Percentiles rank a stretch among this genome's conserved stretches.
Conservation (phyloP, 768 basidiomycete species). For the Cubamyces sp. region DNA sequence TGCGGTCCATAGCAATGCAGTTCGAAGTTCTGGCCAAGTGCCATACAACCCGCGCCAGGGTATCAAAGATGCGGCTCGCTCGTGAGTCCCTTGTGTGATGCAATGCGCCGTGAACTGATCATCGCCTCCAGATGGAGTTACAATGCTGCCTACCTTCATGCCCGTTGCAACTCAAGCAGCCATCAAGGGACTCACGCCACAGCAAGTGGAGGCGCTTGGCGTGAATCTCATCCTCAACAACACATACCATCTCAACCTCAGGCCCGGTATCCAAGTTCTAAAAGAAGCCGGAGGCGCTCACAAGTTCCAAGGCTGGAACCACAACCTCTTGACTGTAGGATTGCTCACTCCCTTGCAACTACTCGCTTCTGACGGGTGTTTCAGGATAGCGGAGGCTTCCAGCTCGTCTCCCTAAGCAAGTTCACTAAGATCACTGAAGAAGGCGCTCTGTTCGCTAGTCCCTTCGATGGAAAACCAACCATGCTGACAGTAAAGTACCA, state of each 20-base stretch:
- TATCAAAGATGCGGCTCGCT: constrained; percentile 81
- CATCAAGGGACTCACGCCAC: constrained; percentile 87
- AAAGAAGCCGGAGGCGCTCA: constrained; percentile 85
- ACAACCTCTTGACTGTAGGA: constrained; percentile 78
- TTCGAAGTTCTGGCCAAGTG: constrained; percentile 86
- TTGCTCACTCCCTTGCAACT: background rate
- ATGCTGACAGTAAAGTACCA: constrained; percentile 72
- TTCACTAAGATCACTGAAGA: constrained; percentile 88
- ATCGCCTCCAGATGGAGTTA: constrained; percentile 64
- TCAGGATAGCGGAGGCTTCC: constrained; percentile 90
- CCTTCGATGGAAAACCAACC: constrained; percentile 85
- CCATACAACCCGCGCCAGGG: constrained; percentile 78
- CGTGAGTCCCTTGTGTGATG: constrained; percentile 50
- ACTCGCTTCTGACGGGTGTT: constrained; percentile 2
- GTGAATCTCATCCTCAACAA: constrained; percentile 87
- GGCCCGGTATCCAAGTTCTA: constrained; percentile 77
- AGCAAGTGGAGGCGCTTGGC: constrained; percentile 81
- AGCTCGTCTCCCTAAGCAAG: constrained; percentile 82
- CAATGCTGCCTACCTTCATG: constrained; percentile 90
- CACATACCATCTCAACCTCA: constrained; percentile 87
- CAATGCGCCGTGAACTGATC: constrained; percentile 2
- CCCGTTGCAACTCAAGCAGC: constrained; percentile 92
- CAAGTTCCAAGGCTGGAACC: constrained; percentile 85
- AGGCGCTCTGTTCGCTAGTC: constrained; percentile 83
- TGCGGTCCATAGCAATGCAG: constrained; percentile 53